These are phyloP conservation scores for Candida freyschussii DNA, from an alignment of 1,139 yeast species.

Conservation along the genomic window DNA sequence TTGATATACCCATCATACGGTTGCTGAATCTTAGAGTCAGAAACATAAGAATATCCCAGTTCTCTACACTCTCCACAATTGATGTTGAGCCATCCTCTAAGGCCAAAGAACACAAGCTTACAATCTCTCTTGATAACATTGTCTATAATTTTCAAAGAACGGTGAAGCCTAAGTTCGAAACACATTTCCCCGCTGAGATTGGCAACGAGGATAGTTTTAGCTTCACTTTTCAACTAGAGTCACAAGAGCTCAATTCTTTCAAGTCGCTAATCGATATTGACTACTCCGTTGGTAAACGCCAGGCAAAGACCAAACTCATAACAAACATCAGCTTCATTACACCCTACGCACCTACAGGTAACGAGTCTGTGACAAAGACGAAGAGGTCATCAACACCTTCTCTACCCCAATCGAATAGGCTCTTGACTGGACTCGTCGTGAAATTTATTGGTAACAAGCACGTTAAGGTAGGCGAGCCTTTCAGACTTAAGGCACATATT, in stretches of 20 bases:
- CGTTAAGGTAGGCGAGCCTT: conserved; percentile 55
- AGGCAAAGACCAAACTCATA: conserved; percentile 53
- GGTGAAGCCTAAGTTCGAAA: conserved; percentile 29
- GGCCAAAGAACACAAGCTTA: conserved; percentile 28
- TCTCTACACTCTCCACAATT: conserved; percentile 47
- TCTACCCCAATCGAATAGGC: conserved; percentile 30
- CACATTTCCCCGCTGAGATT: conserved; percentile 29
- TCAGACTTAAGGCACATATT: conserved; percentile 64
- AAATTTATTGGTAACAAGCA: conserved; percentile 62
- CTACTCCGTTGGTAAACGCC: conserved; percentile 27
- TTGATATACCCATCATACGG: conserved; percentile 39
- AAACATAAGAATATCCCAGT: conserved; percentile 50
- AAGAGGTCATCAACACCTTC: conserved; percentile 9
- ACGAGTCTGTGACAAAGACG: conserved; percentile 3
- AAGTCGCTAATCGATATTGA: conserved; percentile 22
- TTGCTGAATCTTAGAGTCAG: conserved; percentile 52
- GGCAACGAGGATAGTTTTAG: conserved; percentile 32
- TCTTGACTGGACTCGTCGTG: conserved; percentile 47
- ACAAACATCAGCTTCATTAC: conserved; percentile 53
- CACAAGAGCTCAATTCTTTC: conserved; percentile 15
- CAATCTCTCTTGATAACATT: conserved; percentile 30
- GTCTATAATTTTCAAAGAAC: conserved; percentile 39
- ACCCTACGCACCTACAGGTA: conserved; percentile 43
- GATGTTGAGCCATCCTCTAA: conserved; percentile 52
- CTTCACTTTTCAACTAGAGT: conserved; percentile 41